A percentile compares a stretch with the other conserved stretches of the same genome.
Evolutionary conservation across 306 rosid species (phyloP).

Genomic region (Inga oerstediana): DNA sequence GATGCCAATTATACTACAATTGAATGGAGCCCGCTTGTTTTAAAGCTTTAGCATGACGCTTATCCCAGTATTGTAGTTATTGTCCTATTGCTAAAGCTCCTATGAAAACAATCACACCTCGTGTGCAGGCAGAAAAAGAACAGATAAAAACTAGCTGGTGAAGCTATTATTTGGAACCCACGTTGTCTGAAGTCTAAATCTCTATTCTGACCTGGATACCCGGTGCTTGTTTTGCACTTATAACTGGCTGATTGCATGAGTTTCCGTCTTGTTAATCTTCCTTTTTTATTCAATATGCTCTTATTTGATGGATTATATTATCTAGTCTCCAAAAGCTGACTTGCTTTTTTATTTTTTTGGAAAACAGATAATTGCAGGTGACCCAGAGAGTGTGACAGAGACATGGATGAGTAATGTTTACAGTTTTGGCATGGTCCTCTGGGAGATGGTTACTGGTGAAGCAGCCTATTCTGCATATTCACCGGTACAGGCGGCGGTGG

Average conservation of each 20-base stretch:
- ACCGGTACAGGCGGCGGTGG: slow-evolving; percentile 97
- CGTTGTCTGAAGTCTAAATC: not conserved
- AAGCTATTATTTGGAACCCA: slow-evolving; percentile 9
- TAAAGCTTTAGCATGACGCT: slow-evolving; percentile 37
- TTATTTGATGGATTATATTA: not conserved
- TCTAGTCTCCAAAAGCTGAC: slow-evolving; percentile 21
- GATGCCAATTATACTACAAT: slow-evolving; percentile 33
- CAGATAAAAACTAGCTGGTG: slow-evolving; percentile 21
- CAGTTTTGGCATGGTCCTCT: slow-evolving; percentile 91
- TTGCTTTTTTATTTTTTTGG: slow-evolving; percentile 35
- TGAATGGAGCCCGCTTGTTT: slow-evolving; percentile 53
- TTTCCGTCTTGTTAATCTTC: not conserved
- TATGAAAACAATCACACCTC: not conserved
- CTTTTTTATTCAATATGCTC: not conserved
- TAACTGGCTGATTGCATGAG: slow-evolving; percentile 12
- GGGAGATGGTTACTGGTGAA: slow-evolving; percentile 98
- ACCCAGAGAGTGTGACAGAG: slow-evolving; percentile 89
- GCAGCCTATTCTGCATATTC: slow-evolving; percentile 84
- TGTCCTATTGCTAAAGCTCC: slow-evolving; percentile 34
- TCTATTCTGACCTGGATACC: not conserved
- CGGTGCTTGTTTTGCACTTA: not conserved
- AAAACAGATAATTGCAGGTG: slow-evolving; percentile 90
- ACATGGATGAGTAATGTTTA: slow-evolving; percentile 94
- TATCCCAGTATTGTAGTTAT: slow-evolving; percentile 25
- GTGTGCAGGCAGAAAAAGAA: slow-evolving; percentile 30